Percentiles rank a stretch among this genome's conserved stretches.
These are phyloP conservation scores for Hysterium pulicare DNA, from an alignment of 2,329 filamentous ascomycete genomes.

Conservation along the genomic window DNA sequence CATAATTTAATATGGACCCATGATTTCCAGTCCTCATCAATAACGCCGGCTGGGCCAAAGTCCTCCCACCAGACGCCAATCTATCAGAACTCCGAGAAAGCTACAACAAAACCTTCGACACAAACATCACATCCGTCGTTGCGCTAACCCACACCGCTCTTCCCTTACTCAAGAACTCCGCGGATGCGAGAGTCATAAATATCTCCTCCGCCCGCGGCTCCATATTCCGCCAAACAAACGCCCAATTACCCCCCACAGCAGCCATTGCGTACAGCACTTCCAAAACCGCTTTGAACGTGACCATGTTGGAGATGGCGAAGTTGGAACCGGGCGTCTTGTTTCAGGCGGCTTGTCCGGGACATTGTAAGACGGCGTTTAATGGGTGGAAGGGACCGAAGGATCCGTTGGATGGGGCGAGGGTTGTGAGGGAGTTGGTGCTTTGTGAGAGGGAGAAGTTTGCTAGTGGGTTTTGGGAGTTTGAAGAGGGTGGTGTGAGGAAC, in stretches of 20 bases:
- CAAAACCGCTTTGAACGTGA: constrained; percentile 19
- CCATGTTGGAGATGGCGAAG: constrained; percentile 20
- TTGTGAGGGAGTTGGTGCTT: constrained; percentile 14
- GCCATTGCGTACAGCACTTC: constrained; percentile 18
- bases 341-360: constrained; percentile 16
- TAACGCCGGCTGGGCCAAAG: constrained; percentile 37
- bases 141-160: constrained; percentile 30
- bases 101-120: constrained; percentile 33
- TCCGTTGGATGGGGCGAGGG: constrained; percentile 16
- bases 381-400: constrained; percentile 17
- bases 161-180: constrained; percentile 23
- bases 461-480: constrained; percentile 18
- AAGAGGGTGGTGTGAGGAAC: constrained; percentile 9
- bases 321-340: constrained; percentile 11
- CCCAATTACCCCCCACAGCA: constrained; percentile 26
- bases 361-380: constrained; percentile 23
- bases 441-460: constrained; percentile 9
- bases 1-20: background rate
- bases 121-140: constrained; percentile 46
- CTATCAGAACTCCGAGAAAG: constrained; percentile 31
- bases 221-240: constrained; percentile 14
- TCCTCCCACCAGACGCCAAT: constrained; percentile 22
- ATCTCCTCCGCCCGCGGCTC: constrained; percentile 30
- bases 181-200: constrained; percentile 30
- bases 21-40: constrained; percentile 33